A percentile compares a stretch with the other conserved stretches of the same genome.
Evolutionary conservation across 164 flowering plant genomes (phyloP).

Genomic region (Tinospora cordifolia): DNA sequence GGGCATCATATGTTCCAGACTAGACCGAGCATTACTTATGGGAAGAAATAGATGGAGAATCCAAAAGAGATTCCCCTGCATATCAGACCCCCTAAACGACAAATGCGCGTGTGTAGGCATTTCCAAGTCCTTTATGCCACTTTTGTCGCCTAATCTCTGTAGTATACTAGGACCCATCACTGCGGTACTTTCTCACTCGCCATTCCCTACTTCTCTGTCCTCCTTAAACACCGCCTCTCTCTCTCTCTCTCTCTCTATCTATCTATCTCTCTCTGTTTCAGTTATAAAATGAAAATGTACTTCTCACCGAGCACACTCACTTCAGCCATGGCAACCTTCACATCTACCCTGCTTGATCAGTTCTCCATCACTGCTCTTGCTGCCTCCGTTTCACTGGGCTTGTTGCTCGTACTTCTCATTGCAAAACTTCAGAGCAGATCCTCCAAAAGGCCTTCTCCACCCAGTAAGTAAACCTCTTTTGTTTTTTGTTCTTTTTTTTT

Average conservation of each 20-base stretch:
- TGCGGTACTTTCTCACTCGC: too few species aligned
- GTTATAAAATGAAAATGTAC: background rate
- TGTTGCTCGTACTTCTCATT: background rate
- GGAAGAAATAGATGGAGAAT: too few species aligned
- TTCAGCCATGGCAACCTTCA: background rate
- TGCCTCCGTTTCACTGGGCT: conserved; percentile 2
- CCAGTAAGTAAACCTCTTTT: conserved; percentile 22
- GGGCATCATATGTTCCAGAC: too few species aligned
- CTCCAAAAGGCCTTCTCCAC: conserved; percentile 19
- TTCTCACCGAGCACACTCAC: background rate
- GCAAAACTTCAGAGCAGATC: background rate
- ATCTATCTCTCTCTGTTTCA: background rate
- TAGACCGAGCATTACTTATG: too few species aligned
- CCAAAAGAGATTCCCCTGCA: too few species aligned
- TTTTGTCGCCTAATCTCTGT: too few species aligned
- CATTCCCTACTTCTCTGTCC: too few species aligned
- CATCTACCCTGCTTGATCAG: background rate
- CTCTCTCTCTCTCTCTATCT: background rate
- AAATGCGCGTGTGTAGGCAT: too few species aligned
- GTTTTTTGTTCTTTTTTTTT: background rate
- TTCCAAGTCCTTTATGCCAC: too few species aligned
- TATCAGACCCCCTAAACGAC: too few species aligned
- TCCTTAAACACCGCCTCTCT: background rate
- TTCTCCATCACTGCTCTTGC: background rate
- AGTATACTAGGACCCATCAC: too few species aligned